These are phyloP conservation scores for Penicillium sp. DNA, from an alignment of 2,329 filamentous ascomycete genomes.

Conservation along the genomic window DNA sequence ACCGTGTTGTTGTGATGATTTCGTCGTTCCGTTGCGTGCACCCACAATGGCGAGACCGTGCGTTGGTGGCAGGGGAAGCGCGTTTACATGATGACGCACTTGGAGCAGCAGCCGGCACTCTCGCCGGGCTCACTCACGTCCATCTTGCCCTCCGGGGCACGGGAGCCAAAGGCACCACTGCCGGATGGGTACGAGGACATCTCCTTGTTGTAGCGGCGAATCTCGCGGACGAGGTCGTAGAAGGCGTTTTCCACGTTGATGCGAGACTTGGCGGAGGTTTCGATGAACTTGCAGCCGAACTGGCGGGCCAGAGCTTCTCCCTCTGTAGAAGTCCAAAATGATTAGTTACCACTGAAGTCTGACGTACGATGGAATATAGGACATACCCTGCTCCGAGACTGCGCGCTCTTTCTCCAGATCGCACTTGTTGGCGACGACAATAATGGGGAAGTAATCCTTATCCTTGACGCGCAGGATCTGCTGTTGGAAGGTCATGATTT, in stretches of 20 bases:
- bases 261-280: conserved; percentile 95
- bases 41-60: conserved; percentile 1
- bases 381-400: conserved; percentile 83
- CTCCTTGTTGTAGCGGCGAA: conserved; percentile 96
- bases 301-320: conserved; percentile 76
- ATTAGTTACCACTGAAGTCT: too few relatives aligned
- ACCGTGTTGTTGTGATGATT: too few relatives aligned
- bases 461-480: conserved; percentile 98
- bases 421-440: conserved; percentile 98
- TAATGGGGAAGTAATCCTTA: conserved; percentile 99
- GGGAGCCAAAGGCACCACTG: conserved; percentile 57
- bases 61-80: conserved; percentile 1
- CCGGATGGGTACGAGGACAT: conserved; percentile 80
- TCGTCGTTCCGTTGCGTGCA: too few relatives aligned
- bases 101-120: conserved; percentile 67
- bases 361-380: neutral
- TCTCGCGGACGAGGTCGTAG: conserved; percentile 96
- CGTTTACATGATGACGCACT: conserved; percentile 71
- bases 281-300: conserved; percentile 97
- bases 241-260: conserved; percentile 98
- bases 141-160: conserved; percentile 61
- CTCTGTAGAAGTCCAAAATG: conserved; percentile 61
- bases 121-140: conserved; percentile 59
- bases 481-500: conserved; percentile 98
- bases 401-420: conserved; percentile 91